Evolutionary conservation across 2,329 filamentous ascomycete genomes (phyloP), one percentile per base, ranked within the genome.

Genomic region (Fusarium stilboides): DNA sequence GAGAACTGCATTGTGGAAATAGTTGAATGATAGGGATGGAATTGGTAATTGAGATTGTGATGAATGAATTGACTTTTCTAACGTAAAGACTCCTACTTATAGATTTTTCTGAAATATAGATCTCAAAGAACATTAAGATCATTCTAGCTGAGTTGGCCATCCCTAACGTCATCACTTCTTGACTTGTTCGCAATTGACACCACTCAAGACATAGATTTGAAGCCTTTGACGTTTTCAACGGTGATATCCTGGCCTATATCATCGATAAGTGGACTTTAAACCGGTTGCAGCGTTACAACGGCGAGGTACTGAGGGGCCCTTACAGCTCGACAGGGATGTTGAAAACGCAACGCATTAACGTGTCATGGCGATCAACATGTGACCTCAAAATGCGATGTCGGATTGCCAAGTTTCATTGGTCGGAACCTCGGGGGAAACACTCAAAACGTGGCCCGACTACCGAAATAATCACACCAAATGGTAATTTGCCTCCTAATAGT

Each of bases 1-100:
- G 73, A 71, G 74, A 77, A 77, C 73, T 78, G 66, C 78, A 81
- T 81, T 26, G 2, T 65, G 61, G 8, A 15, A 49, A 34, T 2
- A 34, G 44, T 22, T 53, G 24, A 53, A 5, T 26, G 53, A 26
- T 22, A 39, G 24, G 8, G 34, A 42, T 36, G 46, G 20, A 33
- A 33, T 40, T 51, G 26, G 9, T 24, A 15, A 42, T 42, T 42
- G 28, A 12, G 28, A 31, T 31, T 31, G 28, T 12, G 28, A 31
- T 31, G 28, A 31, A 13, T 31, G 40, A 47, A 12, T 15, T 19
- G 14, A 39, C 10, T 8, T 42, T 28, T 10, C 10, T 4, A 37
- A 12, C 6, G n/a, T 10, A 13, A 8, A 20, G 19, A 57, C 8
- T 19, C 26, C 44, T 65, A 65, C 55, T 68, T 69, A 69, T 69